Evolutionary conservation across 2,329 filamentous ascomycete species (phyloP).

Genomic region (Elsinoe ampelina): DNA sequence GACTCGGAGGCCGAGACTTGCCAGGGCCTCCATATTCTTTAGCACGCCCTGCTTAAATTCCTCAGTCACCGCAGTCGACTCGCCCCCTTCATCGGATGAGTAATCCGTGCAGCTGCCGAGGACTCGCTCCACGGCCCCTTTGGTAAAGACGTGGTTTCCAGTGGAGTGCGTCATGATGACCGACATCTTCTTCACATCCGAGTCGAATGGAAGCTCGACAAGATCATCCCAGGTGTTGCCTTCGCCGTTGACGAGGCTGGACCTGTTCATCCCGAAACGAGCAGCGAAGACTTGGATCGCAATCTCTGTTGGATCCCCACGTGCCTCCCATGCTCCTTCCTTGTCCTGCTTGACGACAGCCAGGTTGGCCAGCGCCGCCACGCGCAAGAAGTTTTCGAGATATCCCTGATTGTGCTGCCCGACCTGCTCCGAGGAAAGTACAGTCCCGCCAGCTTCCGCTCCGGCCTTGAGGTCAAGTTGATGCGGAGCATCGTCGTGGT

Average conservation of each 20-base stretch:
- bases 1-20: conserved; percentile 56
- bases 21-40: conserved; percentile 58
- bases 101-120: conserved; percentile 49
- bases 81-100: conserved; percentile 38
- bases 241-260: conserved; percentile 42
- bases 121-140: conserved; percentile 62
- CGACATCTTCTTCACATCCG: conserved; percentile 67
- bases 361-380: conserved; percentile 57
- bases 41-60: conserved; percentile 43
- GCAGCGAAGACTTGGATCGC: conserved; percentile 66
- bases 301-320: conserved; percentile 62
- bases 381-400: conserved; percentile 43
- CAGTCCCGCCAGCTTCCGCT: background rate
- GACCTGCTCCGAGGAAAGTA: background rate
- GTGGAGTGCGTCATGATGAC: conserved; percentile 50
- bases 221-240: conserved; percentile 48
- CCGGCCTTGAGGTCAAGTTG: background rate
- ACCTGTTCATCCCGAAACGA: conserved; percentile 54
- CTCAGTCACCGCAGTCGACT: too few species aligned
- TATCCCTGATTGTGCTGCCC: background rate
- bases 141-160: conserved; percentile 45
- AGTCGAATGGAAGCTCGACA: conserved; percentile 65
- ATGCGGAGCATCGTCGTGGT: background rate
- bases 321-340: conserved; percentile 51
- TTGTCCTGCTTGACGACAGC: conserved; percentile 48